Evolutionary conservation across 2,329 filamentous ascomycete species (phyloP).

Genomic region (Alternaria longipes): DNA sequence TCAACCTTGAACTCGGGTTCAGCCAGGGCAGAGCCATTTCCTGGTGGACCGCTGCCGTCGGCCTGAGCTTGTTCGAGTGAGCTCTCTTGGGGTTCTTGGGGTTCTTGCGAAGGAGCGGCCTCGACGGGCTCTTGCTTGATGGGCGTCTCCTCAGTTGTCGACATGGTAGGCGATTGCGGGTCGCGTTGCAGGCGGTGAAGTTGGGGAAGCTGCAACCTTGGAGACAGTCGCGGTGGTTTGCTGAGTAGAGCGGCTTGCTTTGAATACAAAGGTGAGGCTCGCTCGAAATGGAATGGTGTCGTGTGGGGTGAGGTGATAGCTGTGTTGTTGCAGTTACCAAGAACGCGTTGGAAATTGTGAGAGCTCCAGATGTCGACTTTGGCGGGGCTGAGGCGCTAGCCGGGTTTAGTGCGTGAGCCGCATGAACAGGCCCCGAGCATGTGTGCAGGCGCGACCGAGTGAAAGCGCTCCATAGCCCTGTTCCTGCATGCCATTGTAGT

Average conservation of each 20-base stretch:
- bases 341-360: constrained; percentile 21
- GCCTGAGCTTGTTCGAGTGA: constrained; percentile 45
- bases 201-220: constrained; percentile 1
- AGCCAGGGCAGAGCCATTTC: constrained; percentile 57
- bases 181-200: constrained; percentile 3
- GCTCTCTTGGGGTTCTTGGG: not conserved
- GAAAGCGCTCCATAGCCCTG: constrained; percentile 19
- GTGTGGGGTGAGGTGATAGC: not conserved
- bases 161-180: constrained; percentile 15
- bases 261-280: not conserved
- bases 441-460: constrained; percentile 15
- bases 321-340: constrained; percentile 1
- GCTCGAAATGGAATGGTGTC: not conserved
- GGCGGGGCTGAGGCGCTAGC: constrained; percentile 39
- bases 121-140: constrained; percentile 20
- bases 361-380: constrained; percentile 34
- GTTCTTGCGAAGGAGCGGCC: constrained; percentile 14
- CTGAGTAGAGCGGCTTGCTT: not conserved
- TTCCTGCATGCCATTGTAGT: constrained; percentile 1
- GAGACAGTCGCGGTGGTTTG: not conserved
- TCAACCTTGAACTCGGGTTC: constrained; percentile 89
- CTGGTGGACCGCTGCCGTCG: constrained; percentile 58
- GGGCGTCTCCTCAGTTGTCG: constrained; percentile 28
- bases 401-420: constrained; percentile 32
- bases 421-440: constrained; percentile 28